Conservation (phyloP, 163 green algal species). For the Chlamydomonas reinhardtii region DNA sequence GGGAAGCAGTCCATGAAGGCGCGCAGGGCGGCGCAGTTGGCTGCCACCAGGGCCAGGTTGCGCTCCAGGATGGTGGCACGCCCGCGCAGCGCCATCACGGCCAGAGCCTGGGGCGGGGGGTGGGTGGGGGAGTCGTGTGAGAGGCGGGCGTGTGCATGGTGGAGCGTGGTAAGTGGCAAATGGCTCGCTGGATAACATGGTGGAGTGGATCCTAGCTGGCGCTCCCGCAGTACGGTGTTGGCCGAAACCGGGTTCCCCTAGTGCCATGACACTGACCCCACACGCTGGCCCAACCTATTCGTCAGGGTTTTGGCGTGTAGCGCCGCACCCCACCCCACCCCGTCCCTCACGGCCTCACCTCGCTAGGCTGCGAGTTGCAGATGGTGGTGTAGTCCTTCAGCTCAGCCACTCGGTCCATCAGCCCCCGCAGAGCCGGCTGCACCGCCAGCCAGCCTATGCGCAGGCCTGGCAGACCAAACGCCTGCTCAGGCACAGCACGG, state of each 20-base stretch:
- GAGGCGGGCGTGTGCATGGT: not conserved
- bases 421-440: constrained; percentile 37
- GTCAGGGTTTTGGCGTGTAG: no score
- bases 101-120: constrained; percentile 63
- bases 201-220: no score
- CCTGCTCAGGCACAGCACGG: constrained; percentile 72
- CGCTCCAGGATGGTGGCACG: constrained; percentile 41
- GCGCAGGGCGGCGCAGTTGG: constrained; percentile 48
- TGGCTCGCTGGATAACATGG: no score
- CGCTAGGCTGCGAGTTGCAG: constrained; percentile 68
- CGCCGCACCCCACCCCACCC: no score
- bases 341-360: constrained; percentile 51
- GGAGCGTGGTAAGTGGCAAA: no score
- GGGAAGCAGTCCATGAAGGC: constrained; percentile 41
- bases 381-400: constrained; percentile 91
- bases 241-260: no score
- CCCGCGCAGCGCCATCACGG: constrained; percentile 61
- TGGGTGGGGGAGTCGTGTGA: not conserved
- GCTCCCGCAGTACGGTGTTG: no score
- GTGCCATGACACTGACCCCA: no score
- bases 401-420: constrained; percentile 58
- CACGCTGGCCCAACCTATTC: not conserved
- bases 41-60: constrained; percentile 54
- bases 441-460: constrained; percentile 78
- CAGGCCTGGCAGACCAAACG: constrained; percentile 77